phyloP scores from a whole-genome alignment of 2,329 filamentous ascomycete genomes.

The Cytospora mali region DNA sequence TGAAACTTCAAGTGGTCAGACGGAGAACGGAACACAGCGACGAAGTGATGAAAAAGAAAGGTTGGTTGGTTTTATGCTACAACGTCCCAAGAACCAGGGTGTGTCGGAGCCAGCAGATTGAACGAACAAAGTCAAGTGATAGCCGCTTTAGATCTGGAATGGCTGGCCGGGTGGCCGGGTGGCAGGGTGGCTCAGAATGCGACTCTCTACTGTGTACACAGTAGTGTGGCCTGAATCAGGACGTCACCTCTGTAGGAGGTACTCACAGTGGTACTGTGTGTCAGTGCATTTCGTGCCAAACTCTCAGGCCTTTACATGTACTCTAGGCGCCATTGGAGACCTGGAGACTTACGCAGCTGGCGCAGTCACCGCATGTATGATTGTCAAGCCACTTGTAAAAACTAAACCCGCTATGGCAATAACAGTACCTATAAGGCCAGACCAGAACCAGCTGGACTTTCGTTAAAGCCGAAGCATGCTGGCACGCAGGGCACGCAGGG shows the following conservation, averaged over 20 bases:
- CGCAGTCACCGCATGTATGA: not conserved
- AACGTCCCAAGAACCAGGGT: not conserved
- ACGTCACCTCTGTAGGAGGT: too few relatives aligned
- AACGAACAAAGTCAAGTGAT: not conserved
- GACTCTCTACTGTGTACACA: too few relatives aligned
- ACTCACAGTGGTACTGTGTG: too few relatives aligned
- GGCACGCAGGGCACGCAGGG: too few relatives aligned
- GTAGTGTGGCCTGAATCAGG: not conserved
- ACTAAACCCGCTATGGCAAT: not conserved
- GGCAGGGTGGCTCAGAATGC: not conserved
- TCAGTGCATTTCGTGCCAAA: too few relatives aligned
- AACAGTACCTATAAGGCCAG: not conserved
- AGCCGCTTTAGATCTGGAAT: not conserved
- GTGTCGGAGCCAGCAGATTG: not conserved
- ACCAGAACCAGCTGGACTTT: not conserved
- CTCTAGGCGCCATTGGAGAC: too few relatives aligned
- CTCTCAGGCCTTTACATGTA: too few relatives aligned
- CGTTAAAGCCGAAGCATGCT: not conserved
- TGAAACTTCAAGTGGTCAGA: constrained; percentile 16
- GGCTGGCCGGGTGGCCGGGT: not conserved
- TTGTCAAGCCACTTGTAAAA: not conserved
- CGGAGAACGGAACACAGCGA: constrained; percentile 9
- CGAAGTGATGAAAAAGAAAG: constrained; percentile 10
- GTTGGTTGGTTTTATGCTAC: constrained; percentile 16
- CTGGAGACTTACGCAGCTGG: not conserved